Base-by-base conservation (phyloP, 2,329 filamentous ascomycete genomes). In the Penicillium sp. region DNA sequence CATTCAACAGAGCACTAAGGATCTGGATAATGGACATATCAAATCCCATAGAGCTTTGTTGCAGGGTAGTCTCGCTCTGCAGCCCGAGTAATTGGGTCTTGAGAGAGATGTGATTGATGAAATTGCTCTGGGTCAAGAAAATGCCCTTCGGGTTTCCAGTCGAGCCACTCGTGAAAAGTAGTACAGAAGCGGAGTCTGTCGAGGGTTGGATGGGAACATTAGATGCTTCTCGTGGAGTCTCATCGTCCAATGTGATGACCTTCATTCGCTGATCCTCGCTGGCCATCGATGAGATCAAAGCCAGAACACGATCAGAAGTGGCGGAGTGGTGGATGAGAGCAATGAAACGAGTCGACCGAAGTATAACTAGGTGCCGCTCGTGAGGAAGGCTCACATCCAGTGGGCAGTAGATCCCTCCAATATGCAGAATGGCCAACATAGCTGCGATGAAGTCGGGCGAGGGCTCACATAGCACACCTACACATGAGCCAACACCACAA, bases 321-420 rank as follows among this genome's bases (percentile, higher is more conserved):
- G 8, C 32, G 12, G 8, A 8, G 12, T 34, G 8, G 12, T 8
- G 8, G 12, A 34, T 34, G 32, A 34, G 8, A 34, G 8, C 8
- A 34, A 12, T 8, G 12, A 12, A 12, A 8, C 12, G 8, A 8
- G 32, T 34, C 32, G 12, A 7, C 12, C 12, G 8, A 12, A 34
- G 8, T 8, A 8, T 8, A 12, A 7, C 32, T 8, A 8, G 8
- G 8, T 8, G 32, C 8, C 32, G 32, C 32, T 7, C 8, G 32
- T 7, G 39, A 29, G 4, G 38, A 28, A 5, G 34, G 33, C 12
- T 34, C 3, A 28, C 11, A 28, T 59, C 57, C 3, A 59, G 28
- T 3, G 57, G 57, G 5, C 57, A 40, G 39, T 56, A 56, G 2
- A 57, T 45, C 4, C 51, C 50, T 0, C 53, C 55, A 2, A 56